Evolutionary conservation across 2,329 filamentous ascomycete genomes (phyloP), one percentile per base, ranked within the genome.

Genomic region (Fusarium sp.): DNA sequence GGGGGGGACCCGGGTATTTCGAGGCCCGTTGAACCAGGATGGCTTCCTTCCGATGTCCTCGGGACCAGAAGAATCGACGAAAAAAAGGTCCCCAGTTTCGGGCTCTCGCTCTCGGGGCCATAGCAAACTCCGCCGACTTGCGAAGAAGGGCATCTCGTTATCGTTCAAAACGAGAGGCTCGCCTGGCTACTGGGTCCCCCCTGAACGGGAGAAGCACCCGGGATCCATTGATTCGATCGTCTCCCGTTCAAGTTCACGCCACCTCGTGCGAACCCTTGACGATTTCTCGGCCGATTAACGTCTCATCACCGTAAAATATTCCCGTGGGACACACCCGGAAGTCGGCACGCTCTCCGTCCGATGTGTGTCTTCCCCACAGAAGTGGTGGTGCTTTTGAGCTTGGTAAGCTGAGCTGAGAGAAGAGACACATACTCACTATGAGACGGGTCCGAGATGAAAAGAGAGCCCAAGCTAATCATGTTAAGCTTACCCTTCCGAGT

Each of bases 251-350:
- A 42, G n/a, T 59, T 59, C 57, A 46, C 58, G 58, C 58, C 58
- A 61, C 58, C 50, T 61, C 50, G 58, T 46, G 58, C 29, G 33
- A 44, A 42, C 53, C 50, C 49, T 58, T 10, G 29, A 38, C 55
- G 18, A 11, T 10, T 20, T 71, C 58, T 70, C 68, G 68, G 68
- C 68, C 68, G 68, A 71, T 46, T 44, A 50, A 20, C 25, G 27
- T 33, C 29, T 49, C 27, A 31, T 58, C 20, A 7, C 44, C 58
- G 65, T 14, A 58, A 16, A 36, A 65, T 65, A 58, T 60, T 60
- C 68, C 65, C 61, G 57, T 29, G 9, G 42, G 54, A 44, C 40
- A 18, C 38, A 13, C 36, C 36, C 38, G 64, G 64, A 57, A 56
- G 58, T 42, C 54, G 36, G 58, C 65, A 61, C 50, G 25, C 23